These are phyloP conservation scores for Daedaleopsis nitida DNA, from an alignment of 768 basidiomycete species.

Conservation along the genomic window DNA sequence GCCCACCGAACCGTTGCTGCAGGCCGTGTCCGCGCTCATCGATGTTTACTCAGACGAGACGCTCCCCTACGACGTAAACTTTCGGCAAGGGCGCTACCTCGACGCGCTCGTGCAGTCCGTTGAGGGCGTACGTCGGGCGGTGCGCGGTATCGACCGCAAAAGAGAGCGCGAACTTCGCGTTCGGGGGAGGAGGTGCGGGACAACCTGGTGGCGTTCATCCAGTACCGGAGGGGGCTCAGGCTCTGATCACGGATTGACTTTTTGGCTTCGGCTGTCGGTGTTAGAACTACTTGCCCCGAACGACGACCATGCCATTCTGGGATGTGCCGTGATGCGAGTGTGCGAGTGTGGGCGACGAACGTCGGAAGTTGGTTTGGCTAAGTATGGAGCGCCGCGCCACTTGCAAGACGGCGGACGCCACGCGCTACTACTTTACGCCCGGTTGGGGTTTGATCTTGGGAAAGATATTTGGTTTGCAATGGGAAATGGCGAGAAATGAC, in stretches of 20 bases:
- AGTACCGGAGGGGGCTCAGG: constrained; percentile 64
- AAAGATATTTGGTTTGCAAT: background rate
- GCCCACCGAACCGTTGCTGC: constrained; percentile 71
- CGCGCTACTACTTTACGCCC: background rate
- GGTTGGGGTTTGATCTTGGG: background rate
- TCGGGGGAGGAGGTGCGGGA: constrained; percentile 78
- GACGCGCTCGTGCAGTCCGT: constrained; percentile 57
- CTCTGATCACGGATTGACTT: constrained; percentile 31
- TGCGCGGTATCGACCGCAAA: constrained; percentile 66
- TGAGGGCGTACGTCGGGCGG: constrained; percentile 61
- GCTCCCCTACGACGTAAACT: constrained; percentile 78
- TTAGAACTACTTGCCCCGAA: constrained; percentile 8
- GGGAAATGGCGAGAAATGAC: background rate
- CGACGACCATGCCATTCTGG: constrained; percentile 8
- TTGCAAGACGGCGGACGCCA: background rate
- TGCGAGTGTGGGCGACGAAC: background rate
- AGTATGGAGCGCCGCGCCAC: background rate
- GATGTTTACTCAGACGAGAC: constrained; percentile 93
- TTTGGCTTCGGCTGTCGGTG: constrained; percentile 4
- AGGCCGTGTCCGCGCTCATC: constrained; percentile 80
- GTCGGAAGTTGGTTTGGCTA: background rate
- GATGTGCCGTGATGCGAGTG: background rate
- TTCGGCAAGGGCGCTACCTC: constrained; percentile 62
- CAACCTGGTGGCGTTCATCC: constrained; percentile 74
- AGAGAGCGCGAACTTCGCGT: constrained; percentile 65